These are phyloP conservation scores for Solanum arcanum DNA, from an alignment of 257 asterid genomes.

Conservation along the genomic window DNA sequence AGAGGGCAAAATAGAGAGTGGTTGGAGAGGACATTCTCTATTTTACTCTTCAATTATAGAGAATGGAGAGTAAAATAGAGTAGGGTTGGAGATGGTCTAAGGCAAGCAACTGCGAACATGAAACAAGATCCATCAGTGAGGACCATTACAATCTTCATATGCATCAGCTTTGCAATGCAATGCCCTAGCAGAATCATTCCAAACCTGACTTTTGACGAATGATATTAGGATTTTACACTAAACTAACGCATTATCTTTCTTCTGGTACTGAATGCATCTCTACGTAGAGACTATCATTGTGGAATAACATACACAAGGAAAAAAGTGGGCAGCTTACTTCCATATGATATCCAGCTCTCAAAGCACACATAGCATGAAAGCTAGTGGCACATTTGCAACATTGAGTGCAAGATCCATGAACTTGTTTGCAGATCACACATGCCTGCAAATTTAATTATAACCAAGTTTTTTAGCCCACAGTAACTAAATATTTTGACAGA, in stretches of 20 bases:
- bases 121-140: not conserved
- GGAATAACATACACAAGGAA: not conserved
- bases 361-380: slow-evolving; percentile 86
- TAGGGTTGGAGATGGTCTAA: too few relatives aligned
- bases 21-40: too few relatives aligned
- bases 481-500: not conserved
- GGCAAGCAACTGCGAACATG: not conserved
- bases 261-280: not conserved
- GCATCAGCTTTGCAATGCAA: not conserved
- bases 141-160: not conserved
- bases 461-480: not conserved
- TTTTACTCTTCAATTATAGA: too few relatives aligned
- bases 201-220: not conserved
- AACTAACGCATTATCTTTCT: not conserved
- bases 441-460: slow-evolving; percentile 38
- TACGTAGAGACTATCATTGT: not conserved
- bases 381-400: slow-evolving; percentile 84
- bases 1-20: too few relatives aligned
- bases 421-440: slow-evolving; percentile 79
- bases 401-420: slow-evolving; percentile 85
- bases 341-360: slow-evolving; percentile 86
- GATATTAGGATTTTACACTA: not conserved
- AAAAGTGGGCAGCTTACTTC: slow-evolving; percentile 48
- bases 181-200: not conserved
- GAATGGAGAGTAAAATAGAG: too few relatives aligned